Conservation (phyloP, 1,139 yeast genomes). For the Suhomyces panamericanus region DNA sequence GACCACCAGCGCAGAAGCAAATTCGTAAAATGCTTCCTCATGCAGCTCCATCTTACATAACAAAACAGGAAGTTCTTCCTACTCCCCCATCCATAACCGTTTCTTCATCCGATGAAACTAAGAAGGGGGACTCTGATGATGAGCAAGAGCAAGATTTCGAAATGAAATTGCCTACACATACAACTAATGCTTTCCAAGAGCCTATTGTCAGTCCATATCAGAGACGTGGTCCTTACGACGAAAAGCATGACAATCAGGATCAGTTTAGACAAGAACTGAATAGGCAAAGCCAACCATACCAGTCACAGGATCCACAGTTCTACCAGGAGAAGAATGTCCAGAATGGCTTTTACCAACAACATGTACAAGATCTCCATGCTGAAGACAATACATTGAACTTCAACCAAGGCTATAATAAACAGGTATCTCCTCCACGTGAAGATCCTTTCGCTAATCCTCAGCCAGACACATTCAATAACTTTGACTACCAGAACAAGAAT, state of each 20-base stretch:
- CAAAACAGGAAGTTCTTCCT: slow-evolving; percentile 7
- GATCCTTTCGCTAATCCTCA: slow-evolving; percentile 12
- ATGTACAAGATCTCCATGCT: slow-evolving; percentile 2
- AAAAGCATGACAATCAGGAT: slow-evolving; percentile 15
- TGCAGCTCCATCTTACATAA: not conserved
- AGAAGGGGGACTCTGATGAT: slow-evolving; percentile 23
- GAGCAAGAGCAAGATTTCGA: slow-evolving; percentile 27
- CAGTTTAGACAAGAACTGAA: slow-evolving; percentile 12
- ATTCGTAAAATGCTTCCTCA: slow-evolving; percentile 6
- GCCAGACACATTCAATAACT: slow-evolving; percentile 25
- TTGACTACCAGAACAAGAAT: slow-evolving; percentile 33
- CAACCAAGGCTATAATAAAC: slow-evolving; percentile 7
- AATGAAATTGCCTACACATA: slow-evolving; percentile 38
- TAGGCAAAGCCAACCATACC: slow-evolving; percentile 14
- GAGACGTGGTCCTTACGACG: slow-evolving; percentile 26
- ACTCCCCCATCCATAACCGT: slow-evolving; percentile 14
- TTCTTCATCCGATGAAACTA: slow-evolving; percentile 7
- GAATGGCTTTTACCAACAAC: slow-evolving; percentile 11
- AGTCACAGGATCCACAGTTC: not conserved
- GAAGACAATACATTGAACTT: not conserved
- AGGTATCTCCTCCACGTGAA: not conserved
- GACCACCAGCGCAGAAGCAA: slow-evolving; percentile 14
- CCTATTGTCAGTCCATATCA: slow-evolving; percentile 34
- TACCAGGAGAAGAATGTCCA: slow-evolving; percentile 10
- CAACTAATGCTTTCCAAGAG: slow-evolving; percentile 34